A percentile compares a stretch with the other conserved stretches of the same genome.
phyloP scores from a whole-genome alignment of 305 asterid species.

The Solanum hybrid region DNA sequence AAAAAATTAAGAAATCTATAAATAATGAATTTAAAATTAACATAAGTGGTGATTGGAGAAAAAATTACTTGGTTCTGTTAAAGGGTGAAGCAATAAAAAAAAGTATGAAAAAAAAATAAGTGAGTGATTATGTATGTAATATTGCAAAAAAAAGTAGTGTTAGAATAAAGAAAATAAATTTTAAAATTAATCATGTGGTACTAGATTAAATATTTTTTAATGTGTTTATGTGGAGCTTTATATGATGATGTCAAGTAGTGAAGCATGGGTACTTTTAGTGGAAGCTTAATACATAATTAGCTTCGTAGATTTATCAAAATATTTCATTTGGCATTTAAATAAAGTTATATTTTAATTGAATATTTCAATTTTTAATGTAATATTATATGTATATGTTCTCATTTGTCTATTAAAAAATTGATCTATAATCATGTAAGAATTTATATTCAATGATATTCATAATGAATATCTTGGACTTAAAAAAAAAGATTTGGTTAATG shows the following conservation, averaged over 20 bases:
- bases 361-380: neutral
- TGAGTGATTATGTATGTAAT: neutral
- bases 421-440: too few relatives aligned
- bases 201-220: neutral
- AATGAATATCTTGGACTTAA: neutral
- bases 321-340: neutral
- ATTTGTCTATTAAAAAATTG: too few relatives aligned
- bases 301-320: neutral
- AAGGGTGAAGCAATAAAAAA: neutral
- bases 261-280: conserved; percentile 9
- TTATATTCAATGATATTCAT: neutral
- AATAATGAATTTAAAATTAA: neutral
- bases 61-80: neutral
- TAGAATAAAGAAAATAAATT: neutral
- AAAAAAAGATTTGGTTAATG: neutral
- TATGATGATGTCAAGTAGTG: conserved; percentile 14
- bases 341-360: neutral
- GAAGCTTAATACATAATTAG: neutral
- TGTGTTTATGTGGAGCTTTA: conserved; percentile 9
- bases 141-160: neutral
- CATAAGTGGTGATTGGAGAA: neutral
- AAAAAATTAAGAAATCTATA: neutral
- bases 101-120: neutral
- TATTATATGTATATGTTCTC: neutral
- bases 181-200: neutral